Evolutionary conservation across 2,329 filamentous ascomycete species (phyloP).

Genomic region (Fusarium sp.): DNA sequence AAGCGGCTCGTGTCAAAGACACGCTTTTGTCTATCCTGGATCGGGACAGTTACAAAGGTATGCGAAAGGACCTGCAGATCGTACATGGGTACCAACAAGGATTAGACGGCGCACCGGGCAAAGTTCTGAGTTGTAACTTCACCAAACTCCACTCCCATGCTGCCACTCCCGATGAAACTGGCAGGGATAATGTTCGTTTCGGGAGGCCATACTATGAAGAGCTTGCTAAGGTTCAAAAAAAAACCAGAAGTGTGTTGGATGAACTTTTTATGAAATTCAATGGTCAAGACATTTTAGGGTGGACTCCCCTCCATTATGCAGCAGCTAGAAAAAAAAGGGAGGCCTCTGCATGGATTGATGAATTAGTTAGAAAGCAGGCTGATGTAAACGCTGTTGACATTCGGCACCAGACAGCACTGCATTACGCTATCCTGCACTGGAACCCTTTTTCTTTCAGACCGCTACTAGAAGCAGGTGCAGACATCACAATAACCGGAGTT

Average conservation of each 20-base stretch:
- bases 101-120: too few species aligned
- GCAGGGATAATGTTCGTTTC: too few species aligned
- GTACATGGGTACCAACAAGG: background rate
- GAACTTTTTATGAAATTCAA: rapidly evolving
- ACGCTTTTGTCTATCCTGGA: too few species aligned
- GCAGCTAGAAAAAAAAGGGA: rapidly evolving
- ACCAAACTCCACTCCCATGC: background rate
- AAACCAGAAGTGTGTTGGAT: background rate
- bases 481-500: background rate
- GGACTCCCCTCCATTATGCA: background rate
- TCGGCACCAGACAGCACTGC: background rate
- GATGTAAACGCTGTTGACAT: background rate
- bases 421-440: rapidly evolving
- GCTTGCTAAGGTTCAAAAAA: too few species aligned
- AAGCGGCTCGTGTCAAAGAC: too few species aligned
- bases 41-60: too few species aligned
- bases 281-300: background rate
- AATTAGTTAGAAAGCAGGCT: background rate
- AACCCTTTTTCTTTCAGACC: rapidly evolving
- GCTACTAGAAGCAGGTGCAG: background rate
- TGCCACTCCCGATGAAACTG: too few species aligned
- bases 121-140: background rate
- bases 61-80: background rate
- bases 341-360: background rate
- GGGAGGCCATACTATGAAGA: too few species aligned